phyloP scores from a whole-genome alignment of 2,329 filamentous ascomycete species.

The Pyrenochaeta sp. region DNA sequence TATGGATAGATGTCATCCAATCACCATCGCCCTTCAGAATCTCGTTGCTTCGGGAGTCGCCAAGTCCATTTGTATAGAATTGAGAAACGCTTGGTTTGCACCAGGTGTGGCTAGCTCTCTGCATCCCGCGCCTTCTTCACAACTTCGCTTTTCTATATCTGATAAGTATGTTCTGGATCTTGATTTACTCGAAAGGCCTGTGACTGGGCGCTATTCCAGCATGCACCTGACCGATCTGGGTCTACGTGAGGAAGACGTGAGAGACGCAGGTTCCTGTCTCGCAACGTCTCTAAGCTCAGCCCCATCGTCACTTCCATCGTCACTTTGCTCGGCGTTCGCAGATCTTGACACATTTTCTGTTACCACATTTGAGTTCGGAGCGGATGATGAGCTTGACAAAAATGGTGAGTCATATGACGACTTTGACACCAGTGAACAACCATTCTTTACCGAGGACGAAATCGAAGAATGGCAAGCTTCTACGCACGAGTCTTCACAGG shows the following conservation, averaged over 20 bases:
- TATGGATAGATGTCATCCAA: slow-evolving; percentile 18
- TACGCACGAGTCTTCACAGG: background rate
- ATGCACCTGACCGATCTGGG: slow-evolving; percentile 15
- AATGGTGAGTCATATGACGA: background rate
- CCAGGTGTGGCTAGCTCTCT: slow-evolving; percentile 15
- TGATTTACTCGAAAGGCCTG: slow-evolving; percentile 1
- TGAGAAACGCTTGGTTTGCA: slow-evolving; percentile 22
- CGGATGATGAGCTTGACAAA: slow-evolving; percentile 1
- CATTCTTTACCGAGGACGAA: slow-evolving; percentile 19
- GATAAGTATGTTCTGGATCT: background rate
- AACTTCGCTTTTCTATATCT: slow-evolving; percentile 8
- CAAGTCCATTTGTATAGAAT: slow-evolving; percentile 10
- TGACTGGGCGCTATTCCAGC: slow-evolving; percentile 11
- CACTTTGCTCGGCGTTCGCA: slow-evolving; percentile 14
- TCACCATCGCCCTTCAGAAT: slow-evolving; percentile 16
- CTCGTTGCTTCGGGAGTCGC: slow-evolving; percentile 16
- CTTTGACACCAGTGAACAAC: background rate
- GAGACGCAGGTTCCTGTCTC: background rate
- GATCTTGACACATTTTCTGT: slow-evolving; percentile 23
- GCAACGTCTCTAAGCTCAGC: background rate
- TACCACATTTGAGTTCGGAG: slow-evolving; percentile 7
- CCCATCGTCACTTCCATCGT: slow-evolving; percentile 13
- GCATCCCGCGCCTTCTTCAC: slow-evolving; percentile 5
- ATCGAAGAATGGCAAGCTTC: slow-evolving; percentile 19
- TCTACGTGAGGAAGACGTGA: slow-evolving; percentile 10